phyloP scores from a whole-genome alignment of 1,284 basidiomycete species.

The Uromyces viciae-fabae region DNA sequence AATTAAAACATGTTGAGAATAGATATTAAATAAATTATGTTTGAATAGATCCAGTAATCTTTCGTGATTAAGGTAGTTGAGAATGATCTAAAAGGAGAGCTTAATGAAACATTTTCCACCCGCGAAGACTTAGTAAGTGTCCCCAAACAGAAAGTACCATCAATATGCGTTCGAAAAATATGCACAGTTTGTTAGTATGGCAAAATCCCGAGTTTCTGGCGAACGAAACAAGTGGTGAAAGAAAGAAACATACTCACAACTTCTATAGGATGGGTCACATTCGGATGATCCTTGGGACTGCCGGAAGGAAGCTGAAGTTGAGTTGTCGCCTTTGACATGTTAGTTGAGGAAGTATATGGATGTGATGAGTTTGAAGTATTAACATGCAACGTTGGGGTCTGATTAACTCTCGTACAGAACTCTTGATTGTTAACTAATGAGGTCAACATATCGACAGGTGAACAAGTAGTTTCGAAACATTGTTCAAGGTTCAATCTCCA shows the following conservation, averaged over 20 bases:
- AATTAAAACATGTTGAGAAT: too few relatives aligned
- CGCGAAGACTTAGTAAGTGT: too few relatives aligned
- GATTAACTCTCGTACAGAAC: neutral
- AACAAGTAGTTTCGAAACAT: conserved; percentile 2
- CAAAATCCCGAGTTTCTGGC: too few relatives aligned
- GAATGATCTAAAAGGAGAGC: neutral
- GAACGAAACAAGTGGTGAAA: neutral
- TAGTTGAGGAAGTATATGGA: neutral
- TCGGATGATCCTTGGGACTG: neutral
- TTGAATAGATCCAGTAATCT: neutral
- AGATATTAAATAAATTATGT: neutral
- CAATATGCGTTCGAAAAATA: neutral
- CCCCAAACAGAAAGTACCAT: neutral
- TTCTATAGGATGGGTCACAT: neutral
- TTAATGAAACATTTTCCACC: neutral
- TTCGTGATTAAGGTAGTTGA: neutral
- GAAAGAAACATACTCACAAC: neutral
- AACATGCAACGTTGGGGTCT: neutral
- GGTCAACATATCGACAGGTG: conserved; percentile 8
- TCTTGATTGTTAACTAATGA: neutral
- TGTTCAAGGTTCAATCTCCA: conserved; percentile 4
- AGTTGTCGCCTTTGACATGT: neutral
- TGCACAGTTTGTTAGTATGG: neutral
- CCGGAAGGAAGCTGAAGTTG: neutral
- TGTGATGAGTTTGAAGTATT: neutral